These are phyloP conservation scores for Nadsonia fulvescens DNA, from an alignment of 805 yeast species.

Conservation along the genomic window DNA sequence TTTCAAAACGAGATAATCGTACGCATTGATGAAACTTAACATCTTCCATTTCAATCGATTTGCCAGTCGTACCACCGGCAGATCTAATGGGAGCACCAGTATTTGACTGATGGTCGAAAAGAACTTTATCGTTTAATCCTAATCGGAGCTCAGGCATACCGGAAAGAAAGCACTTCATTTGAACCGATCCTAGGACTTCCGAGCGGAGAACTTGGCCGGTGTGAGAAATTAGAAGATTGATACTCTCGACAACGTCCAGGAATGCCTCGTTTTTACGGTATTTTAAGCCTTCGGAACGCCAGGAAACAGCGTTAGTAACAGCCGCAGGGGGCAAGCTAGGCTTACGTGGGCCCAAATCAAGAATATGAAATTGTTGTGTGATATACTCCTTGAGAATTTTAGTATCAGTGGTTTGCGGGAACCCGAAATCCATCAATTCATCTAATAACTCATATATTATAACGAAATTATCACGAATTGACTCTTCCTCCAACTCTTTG, in stretches of 20 bases:
- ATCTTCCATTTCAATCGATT: slow-evolving; percentile 32
- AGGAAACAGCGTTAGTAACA: slow-evolving; percentile 59
- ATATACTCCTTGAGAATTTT: slow-evolving; percentile 64
- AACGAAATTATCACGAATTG: slow-evolving; percentile 53
- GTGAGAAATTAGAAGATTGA: slow-evolving; percentile 50
- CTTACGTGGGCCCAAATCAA: slow-evolving; percentile 12
- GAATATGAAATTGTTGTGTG: slow-evolving; percentile 32
- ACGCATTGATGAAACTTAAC: slow-evolving; percentile 82
- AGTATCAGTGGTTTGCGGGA: slow-evolving; percentile 70
- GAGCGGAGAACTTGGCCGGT: slow-evolving; percentile 44
- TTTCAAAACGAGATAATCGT: slow-evolving; percentile 44
- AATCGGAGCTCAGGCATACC: slow-evolving; percentile 80
- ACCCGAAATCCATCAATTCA: slow-evolving; percentile 78
- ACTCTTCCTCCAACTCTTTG: slow-evolving; percentile 32
- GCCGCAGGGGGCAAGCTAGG: slow-evolving; percentile 45
- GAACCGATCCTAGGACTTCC: slow-evolving; percentile 53
- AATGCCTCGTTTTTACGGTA: slow-evolving; percentile 83
- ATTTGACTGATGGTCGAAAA: slow-evolving; percentile 13
- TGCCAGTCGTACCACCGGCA: slow-evolving; percentile 9
- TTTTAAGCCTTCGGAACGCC: slow-evolving; percentile 85
- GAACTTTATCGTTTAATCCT: slow-evolving; percentile 38
- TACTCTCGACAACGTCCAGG: slow-evolving; percentile 63
- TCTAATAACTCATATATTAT: slow-evolving; percentile 70
- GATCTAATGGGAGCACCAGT: slow-evolving; percentile 14
- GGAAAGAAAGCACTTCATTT: slow-evolving; percentile 57